Evolutionary conservation across 2,329 filamentous ascomycete species (phyloP), one percentile per base, ranked within the genome.

Genomic region (Colletotrichum abscissum): DNA sequence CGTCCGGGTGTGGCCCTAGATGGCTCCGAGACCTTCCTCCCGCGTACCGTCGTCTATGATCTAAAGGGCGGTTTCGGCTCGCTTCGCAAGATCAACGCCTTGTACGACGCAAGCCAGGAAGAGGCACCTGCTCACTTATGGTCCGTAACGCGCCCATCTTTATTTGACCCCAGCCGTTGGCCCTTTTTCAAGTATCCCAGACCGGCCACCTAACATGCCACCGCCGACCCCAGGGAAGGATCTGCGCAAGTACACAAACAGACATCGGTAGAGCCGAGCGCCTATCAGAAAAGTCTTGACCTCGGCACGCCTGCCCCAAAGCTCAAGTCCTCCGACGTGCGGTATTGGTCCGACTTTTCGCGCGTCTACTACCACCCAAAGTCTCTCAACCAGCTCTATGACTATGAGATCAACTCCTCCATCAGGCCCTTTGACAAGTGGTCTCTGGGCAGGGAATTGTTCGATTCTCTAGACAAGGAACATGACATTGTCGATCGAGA

Each of bases 331-430:
- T 89, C 91, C 7, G 89, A 90, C 12, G 93, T 98, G n/a, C 91
- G 95, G 67, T 98, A 97, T 84, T 99, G 97, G 96, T 97, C 95
- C 38, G 97, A 99, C 82, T 98, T 95, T 83, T 97, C 94, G 77
- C 91, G 95, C 30, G 90, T 97, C n/a, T 99, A 92, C 83, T 98
- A 94, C 80, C 95, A 98, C 80, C 97, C 97, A 9, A 91, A 90
- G 67, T 98, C 95, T 14, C 90, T 98, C 67, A 88, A 97, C 11
- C 95, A 97, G 80, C 86, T 98, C 16, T 93, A 93, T 79, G 95
- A 98, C 79, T 97, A 94, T 79, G 94, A 97, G 80, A 86, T 97
- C 46, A 92, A 94, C 80, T 96, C 95, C 3, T 88, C 90, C 57
- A 86, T 96, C 33, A 92, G 92, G 88, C 94, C 95, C 0, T 97